Base-by-base conservation (phyloP, 2,329 filamentous ascomycete species). In the Neurospora crassa region DNA sequence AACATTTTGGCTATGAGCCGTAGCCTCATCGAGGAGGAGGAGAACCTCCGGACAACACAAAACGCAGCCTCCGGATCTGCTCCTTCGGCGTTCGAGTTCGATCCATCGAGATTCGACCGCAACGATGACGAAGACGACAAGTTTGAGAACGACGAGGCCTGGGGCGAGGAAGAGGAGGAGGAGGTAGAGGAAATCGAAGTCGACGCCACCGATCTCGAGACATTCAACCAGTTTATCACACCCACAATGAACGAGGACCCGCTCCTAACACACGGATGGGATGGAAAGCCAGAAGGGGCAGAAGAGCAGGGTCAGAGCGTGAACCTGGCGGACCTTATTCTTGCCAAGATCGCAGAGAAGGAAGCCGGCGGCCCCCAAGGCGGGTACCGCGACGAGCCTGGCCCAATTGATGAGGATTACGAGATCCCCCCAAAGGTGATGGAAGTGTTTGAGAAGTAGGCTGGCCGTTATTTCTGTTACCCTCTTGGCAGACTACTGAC, bases 321-420 rank as follows among this genome's bases (percentile, higher is more conserved):
- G 74, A 97, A 98, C 80, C 85, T 99, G 71, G 94, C 96, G 18
- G 94, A 97, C 78, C 84, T 99, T 74, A 99, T 99, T 74, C 83
- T 99, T 72, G 90, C 95, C 78, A 97, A 97, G 82, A 99, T 99
- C 78, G 93, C 94, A 5, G 91, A 92, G 72, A 92, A 96, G 77
- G 96, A 99, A 83, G 91, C 92, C 14, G 72, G 67, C 5, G 53
- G 14, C 37, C 53, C 53, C 7, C 72, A 73, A 42, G 73, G 73
- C 2, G 73, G 70, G 7, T 67, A 71, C 67, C 53, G 71, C n/a
- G 72, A 75, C 29, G 53, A 72, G 7, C 29, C 53, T 20, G 69
- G 72, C 40, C 75, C 86, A 0, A 86, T 89, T 1, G 92, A 96
- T 74, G 94, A 97, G 73, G 92, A 93, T 24, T 90, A 93, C 68